A percentile compares a stretch with the other conserved stretches of the same genome.
Evolutionary conservation across 179 eudicot species (phyloP).

Genomic region (Beta lomatogona): DNA sequence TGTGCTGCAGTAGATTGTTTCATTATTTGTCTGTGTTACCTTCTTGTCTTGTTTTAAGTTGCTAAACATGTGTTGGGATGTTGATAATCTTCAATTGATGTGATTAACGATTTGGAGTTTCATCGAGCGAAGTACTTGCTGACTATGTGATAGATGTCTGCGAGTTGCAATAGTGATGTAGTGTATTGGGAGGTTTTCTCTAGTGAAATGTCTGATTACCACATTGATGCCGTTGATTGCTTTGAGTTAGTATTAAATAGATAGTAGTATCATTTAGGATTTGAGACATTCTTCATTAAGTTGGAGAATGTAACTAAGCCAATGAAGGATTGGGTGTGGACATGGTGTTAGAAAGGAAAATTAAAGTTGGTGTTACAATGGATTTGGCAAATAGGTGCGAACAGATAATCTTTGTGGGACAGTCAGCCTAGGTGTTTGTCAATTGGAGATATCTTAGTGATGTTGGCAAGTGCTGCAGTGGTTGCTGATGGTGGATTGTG

Average conservation of each 20-base stretch:
- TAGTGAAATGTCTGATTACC: neutral
- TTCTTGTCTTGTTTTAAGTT: neutral
- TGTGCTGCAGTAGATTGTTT: neutral
- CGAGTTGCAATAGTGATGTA: neutral
- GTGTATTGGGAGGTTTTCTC: neutral
- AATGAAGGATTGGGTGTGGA: neutral
- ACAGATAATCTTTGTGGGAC: too few species aligned
- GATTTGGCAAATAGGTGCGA: too few species aligned
- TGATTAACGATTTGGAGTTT: neutral
- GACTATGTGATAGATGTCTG: neutral
- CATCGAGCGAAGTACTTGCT: neutral
- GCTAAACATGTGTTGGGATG: neutral
- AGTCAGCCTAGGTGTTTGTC: too few species aligned
- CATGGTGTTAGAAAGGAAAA: neutral
- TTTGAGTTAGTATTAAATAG: neutral
- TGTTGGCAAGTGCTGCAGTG: too few species aligned
- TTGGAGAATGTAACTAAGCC: too few species aligned
- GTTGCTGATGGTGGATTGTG: too few species aligned
- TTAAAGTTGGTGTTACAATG: neutral
- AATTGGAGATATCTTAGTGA: too few species aligned
- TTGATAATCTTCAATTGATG: neutral
- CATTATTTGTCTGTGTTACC: neutral
- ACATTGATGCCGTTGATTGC: neutral
- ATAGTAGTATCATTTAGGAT: neutral
- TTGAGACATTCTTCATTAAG: neutral